Base-by-base conservation (phyloP, 441 rosid species). In the Codiaeum variegatum region DNA sequence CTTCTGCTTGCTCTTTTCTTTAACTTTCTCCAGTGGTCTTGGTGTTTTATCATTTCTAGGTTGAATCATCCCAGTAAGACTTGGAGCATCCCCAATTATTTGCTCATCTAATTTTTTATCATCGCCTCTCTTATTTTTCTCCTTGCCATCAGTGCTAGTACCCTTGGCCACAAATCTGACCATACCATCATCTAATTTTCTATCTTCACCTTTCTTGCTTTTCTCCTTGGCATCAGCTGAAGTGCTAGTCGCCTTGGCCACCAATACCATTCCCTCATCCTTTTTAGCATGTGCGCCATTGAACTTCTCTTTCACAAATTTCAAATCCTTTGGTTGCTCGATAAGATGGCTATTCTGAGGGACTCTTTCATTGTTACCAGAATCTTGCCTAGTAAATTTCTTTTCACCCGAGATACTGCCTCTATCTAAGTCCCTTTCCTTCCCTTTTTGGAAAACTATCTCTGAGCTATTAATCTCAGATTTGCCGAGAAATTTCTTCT, bases 21-120 rank as follows among this genome's bases (percentile, higher is more conserved):
- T 78, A 59, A 82, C 85, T 42, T 75, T 75, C 75, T 81, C 88
- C 75, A 77, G 46, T 55, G 81, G 66, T 83, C 76, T 82, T 67
- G 71, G 19, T 31, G 67, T 67, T 63, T 68, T 84, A 56, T 83
- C 83, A 69, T 69, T 38, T 81, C 79, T 79, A 73, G 78, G 83
- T 67, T 79, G 82, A 77, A 66, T 84, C 23, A 66, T 52, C 74
- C 73, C 70, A 62, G 66, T 13, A 67, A 62, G 24, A 26, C 62
- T 78, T 82, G 15, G 56, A 44, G 75, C 79, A 54, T 77, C 80
- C 77, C 40, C 62, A 65, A 65, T 38, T 59, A 71, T 80, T 66
- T 60, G 75, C 36, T 62, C 81, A 56, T 80, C 80, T 42, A 64
- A 38, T 74, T 60, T 80, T 62, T 61, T 66, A 52, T 63, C 75